Conservation (phyloP, 805 yeast genomes). For the Blastobotrys attinorum region DNA sequence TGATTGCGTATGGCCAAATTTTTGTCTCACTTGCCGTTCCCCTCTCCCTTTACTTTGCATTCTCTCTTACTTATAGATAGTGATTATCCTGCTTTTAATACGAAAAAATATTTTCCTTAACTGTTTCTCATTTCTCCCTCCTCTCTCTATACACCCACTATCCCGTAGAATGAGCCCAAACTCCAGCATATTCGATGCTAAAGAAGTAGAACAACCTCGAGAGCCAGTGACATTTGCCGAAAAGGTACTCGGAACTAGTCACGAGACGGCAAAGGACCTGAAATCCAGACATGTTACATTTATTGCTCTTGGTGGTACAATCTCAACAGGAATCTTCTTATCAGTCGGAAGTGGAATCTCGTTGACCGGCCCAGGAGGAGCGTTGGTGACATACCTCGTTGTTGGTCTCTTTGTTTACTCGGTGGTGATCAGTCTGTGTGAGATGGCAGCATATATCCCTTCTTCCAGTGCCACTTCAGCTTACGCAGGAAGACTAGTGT, state of each 20-base stretch:
- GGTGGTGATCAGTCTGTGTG: constrained; percentile 57
- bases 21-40: no score
- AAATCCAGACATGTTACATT: constrained; percentile 38
- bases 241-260: not conserved
- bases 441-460: constrained; percentile 55
- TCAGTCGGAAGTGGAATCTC: constrained; percentile 54
- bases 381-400: constrained; percentile 48
- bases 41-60: no score
- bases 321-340: constrained; percentile 65
- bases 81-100: no score
- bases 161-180: no score
- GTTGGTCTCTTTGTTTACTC: constrained; percentile 56
- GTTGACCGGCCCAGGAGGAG: constrained; percentile 60
- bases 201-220: not conserved
- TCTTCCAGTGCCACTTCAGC: constrained; percentile 48
- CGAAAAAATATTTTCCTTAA: no score
- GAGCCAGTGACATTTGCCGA: not conserved
- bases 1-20: no score
- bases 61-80: no score
- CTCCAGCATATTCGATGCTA: no score
- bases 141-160: no score
- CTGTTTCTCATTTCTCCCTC: no score
- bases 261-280: constrained; percentile 18
- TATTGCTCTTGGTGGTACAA: constrained; percentile 77
- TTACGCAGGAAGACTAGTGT: constrained; percentile 49